A percentile compares a stretch with the other conserved stretches of the same genome.
phyloP scores from a whole-genome alignment of 1,284 basidiomycete genomes.

The Quambalaria eucalypti region DNA sequence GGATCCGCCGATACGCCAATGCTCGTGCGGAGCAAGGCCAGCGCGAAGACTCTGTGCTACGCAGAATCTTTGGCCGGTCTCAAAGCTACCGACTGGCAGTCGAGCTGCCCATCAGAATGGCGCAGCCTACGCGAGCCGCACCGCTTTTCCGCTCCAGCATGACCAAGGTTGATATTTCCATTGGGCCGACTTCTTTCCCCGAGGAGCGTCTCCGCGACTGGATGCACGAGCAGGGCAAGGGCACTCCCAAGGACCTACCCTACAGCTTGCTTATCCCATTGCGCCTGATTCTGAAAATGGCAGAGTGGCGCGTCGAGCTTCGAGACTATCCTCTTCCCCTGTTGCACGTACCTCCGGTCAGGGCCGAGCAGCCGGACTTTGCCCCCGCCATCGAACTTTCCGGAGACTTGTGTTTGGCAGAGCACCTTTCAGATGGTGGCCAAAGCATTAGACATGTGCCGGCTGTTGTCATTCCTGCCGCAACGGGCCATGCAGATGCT shows the following conservation, averaged over 20 bases:
- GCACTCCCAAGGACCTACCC: conserved; percentile 61
- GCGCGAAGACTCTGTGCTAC: conserved; percentile 49
- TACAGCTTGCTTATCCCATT: conserved; percentile 78
- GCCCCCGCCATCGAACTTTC: conserved; percentile 56
- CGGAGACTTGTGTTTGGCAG: conserved; percentile 75
- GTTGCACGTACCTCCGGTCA: conserved; percentile 49
- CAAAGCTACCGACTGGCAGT: conserved; percentile 15
- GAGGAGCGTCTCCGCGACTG: conserved; percentile 58
- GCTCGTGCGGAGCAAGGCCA: conserved; percentile 48
- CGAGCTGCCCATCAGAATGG: conserved; percentile 51
- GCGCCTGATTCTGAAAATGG: conserved; percentile 64
- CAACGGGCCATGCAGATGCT: conserved; percentile 50
- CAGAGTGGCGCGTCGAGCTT: conserved; percentile 58
- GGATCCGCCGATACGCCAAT: conserved; percentile 52
- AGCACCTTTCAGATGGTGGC: conserved; percentile 66
- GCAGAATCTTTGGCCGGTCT: conserved; percentile 39
- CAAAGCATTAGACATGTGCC: conserved; percentile 50
- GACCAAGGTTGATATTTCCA: conserved; percentile 56
- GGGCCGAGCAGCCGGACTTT: conserved; percentile 15
- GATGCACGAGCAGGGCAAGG: conserved; percentile 61
- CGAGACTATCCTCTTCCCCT: conserved; percentile 62
- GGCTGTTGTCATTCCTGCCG: conserved; percentile 36
- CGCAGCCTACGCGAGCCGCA: conserved; percentile 52
- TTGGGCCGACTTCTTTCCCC: conserved; percentile 62
- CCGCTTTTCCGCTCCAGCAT: conserved; percentile 69